Percentiles rank a stretch among this genome's conserved stretches.
Conservation (phyloP, 2,329 filamentous ascomycete species). For the Botrytis sinoallii region DNA sequence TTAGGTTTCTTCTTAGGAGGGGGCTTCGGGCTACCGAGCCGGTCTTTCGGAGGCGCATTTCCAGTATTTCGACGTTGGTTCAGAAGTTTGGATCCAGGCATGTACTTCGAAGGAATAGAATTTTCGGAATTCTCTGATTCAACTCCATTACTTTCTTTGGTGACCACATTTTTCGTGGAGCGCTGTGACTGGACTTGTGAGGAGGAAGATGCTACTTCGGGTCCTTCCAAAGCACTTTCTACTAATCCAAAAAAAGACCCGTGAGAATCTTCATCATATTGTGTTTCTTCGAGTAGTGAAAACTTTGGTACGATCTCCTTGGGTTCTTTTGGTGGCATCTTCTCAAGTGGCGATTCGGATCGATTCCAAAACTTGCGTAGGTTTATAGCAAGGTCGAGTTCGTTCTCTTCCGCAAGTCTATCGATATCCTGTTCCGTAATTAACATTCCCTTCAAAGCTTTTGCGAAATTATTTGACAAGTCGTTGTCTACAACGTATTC, state of each 20-base stretch:
- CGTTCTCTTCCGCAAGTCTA: not conserved
- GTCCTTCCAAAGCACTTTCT: not conserved
- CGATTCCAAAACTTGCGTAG: not conserved
- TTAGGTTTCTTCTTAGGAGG: not conserved
- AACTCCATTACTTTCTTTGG: not conserved
- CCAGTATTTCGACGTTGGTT: not conserved
- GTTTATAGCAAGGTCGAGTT: not conserved
- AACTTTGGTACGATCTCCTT: not conserved
- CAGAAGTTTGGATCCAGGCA: too few species aligned
- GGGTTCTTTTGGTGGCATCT: not conserved
- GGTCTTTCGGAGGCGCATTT: not conserved
- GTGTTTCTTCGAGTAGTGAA: not conserved
- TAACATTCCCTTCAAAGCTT: not conserved
- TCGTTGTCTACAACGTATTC: not conserved
- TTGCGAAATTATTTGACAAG: not conserved
- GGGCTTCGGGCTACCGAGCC: not conserved
- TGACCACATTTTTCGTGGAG: too few species aligned
- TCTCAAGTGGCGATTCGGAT: not conserved
- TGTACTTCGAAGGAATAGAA: not conserved
- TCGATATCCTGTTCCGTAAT: not conserved
- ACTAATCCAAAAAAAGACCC: not conserved
- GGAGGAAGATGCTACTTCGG: not conserved
- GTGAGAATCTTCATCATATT: not conserved
- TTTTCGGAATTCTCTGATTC: not conserved
- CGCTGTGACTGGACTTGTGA: not conserved